These are phyloP conservation scores for Capsicum baccatum DNA, from an alignment of 257 asterid genomes.

Conservation along the genomic window DNA sequence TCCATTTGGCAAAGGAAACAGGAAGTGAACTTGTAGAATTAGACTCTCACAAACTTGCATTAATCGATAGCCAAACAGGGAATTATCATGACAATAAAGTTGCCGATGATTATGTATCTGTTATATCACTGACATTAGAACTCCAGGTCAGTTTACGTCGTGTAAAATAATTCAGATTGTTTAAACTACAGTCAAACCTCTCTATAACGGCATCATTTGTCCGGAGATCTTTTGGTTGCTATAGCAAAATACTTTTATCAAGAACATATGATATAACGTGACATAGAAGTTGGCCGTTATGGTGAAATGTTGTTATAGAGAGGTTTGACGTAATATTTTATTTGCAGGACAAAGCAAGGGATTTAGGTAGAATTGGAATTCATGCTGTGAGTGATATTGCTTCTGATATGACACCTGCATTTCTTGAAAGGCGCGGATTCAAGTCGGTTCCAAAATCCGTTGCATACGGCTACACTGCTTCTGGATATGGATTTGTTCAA, in stretches of 20 bases:
- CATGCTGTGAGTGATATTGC: slow-evolving; percentile 68
- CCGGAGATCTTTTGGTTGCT: neutral
- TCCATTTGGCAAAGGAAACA: slow-evolving; percentile 69
- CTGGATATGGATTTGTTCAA: slow-evolving; percentile 83
- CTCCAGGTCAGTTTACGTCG: slow-evolving; percentile 62
- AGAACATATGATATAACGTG: neutral
- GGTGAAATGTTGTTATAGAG: neutral
- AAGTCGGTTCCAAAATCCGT: slow-evolving; percentile 75
- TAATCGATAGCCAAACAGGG: slow-evolving; percentile 71
- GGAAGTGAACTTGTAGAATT: slow-evolving; percentile 72
- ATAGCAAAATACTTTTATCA: neutral
- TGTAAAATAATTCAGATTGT: neutral
- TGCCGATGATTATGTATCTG: slow-evolving; percentile 82
- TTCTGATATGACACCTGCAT: slow-evolving; percentile 61
- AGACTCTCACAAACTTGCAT: slow-evolving; percentile 72
- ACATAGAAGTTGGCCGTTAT: neutral
- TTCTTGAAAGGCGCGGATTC: slow-evolving; percentile 65
- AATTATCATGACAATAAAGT: slow-evolving; percentile 67
- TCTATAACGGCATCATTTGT: neutral
- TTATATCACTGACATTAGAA: slow-evolving; percentile 69
- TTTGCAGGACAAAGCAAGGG: slow-evolving; percentile 71
- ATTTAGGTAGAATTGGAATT: slow-evolving; percentile 69
- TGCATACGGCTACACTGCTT: slow-evolving; percentile 81
- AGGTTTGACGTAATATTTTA: neutral
- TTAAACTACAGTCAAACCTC: neutral